Evolutionary conservation across 495 filamentous ascomycete genomes (phyloP), one percentile per base, ranked within the genome.

Genomic region (Neurospora sp.): DNA sequence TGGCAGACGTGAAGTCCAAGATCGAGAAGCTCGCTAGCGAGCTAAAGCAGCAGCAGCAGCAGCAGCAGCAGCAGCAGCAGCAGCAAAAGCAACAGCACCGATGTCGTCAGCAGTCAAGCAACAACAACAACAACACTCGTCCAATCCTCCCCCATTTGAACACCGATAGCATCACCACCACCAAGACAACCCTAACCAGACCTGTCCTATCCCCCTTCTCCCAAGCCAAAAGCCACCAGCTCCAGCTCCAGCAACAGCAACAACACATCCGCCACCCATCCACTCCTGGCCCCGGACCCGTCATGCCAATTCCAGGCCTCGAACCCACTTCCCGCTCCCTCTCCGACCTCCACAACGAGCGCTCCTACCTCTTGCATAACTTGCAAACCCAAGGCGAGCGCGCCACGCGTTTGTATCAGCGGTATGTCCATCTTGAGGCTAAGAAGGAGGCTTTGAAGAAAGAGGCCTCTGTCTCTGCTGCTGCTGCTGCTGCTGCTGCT

Each of bases 311-410:
- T 18, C 75, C 78, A 22, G 70, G 70, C 42, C 70, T 81, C 22
- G 70, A 76, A 35, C 79, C 53, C 22, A 16, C 53, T 27, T 61
- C 81, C 18, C 79, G 80, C 8, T 76, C 81, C 1, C 77, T 84
- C 40, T 72, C 76, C 10, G 79, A 83, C 9, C 75, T 86, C 1
- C 76, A 84, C 70, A 71, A 74, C 9, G 84, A 87, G 71, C 77
- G 80, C 1, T 27, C 77, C 1, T 85, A 83, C 73, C 83, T 86
- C 14, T 45, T 81, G 2, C 73, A 78, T 31, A 76, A 71, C 71
- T 78, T 86, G 1, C 81, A 84, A n/a, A 73, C 72, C 16, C 80
- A 85, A 39, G 80, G 80, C 59, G 39, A 70, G 12, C 76, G 75
- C 8, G 80, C 83, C 2, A 74, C 75, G 0, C 73, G 78, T 4